Percentiles rank a stretch among this genome's conserved stretches.
These are phyloP conservation scores for Phyllosticta ampelicida DNA, from an alignment of 2,329 filamentous ascomycete species.

Conservation along the genomic window DNA sequence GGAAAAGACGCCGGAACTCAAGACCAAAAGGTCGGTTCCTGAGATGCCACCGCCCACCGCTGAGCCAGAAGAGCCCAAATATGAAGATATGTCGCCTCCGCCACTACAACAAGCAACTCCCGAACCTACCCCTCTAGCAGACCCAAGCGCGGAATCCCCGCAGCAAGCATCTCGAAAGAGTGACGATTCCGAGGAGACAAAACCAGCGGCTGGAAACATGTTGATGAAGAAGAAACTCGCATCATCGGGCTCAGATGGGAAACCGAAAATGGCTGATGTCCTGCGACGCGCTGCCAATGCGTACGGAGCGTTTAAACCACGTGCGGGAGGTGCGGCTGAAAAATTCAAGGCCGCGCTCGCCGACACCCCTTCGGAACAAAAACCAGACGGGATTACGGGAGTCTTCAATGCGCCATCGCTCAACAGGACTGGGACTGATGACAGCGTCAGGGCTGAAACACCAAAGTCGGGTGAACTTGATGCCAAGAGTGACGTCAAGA, in stretches of 20 bases:
- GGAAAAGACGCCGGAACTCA: neutral
- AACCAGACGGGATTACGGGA: slow-evolving; percentile 78
- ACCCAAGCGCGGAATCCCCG: neutral
- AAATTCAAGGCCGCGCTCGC: slow-evolving; percentile 53
- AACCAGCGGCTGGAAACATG: slow-evolving; percentile 85
- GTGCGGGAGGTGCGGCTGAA: slow-evolving; percentile 76
- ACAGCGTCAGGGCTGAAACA: slow-evolving; percentile 12
- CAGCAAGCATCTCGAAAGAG: slow-evolving; percentile 26
- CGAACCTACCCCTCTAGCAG: slow-evolving; percentile 5
- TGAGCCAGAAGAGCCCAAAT: slow-evolving; percentile 2
- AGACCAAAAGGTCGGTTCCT: slow-evolving; percentile 8
- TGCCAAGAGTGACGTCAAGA: slow-evolving; percentile 4
- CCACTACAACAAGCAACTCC: slow-evolving; percentile 10
- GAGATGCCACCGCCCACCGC: neutral
- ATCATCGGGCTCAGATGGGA: slow-evolving; percentile 43
- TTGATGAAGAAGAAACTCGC: slow-evolving; percentile 59
- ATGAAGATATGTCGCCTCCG: slow-evolving; percentile 2
- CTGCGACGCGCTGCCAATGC: slow-evolving; percentile 73
- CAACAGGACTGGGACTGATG: slow-evolving; percentile 6
- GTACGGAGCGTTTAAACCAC: slow-evolving; percentile 69
- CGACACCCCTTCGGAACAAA: slow-evolving; percentile 34
- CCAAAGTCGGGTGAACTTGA: slow-evolving; percentile 11
- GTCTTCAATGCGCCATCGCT: slow-evolving; percentile 69
- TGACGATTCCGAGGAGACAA: slow-evolving; percentile 37
- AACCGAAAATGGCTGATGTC: slow-evolving; percentile 60